Evolutionary conservation across 2,329 filamentous ascomycete species (phyloP).

Genomic region (Phyllachora maydis): DNA sequence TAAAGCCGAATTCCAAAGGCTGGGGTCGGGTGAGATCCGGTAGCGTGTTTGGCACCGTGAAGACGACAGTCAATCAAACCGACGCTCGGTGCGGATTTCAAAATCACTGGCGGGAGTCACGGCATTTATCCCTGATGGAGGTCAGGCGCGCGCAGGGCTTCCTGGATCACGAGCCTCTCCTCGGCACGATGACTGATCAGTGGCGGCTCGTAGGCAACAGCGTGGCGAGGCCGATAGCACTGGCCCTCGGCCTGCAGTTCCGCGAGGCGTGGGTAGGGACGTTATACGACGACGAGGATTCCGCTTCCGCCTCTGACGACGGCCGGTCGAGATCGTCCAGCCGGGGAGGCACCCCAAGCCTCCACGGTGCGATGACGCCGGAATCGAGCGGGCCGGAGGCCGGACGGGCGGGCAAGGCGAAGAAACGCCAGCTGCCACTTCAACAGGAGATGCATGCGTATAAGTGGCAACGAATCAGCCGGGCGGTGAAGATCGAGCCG

Average conservation of each 20-base stretch:
- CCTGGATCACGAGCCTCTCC: conserved; percentile 46
- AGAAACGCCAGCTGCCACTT: too few species aligned
- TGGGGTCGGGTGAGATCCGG: conserved; percentile 32
- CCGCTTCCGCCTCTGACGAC: too few species aligned
- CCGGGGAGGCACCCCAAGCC: too few species aligned
- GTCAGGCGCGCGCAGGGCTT: conserved; percentile 48
- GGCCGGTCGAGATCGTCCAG: too few species aligned
- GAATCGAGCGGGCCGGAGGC: too few species aligned
- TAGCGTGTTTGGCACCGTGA: conserved; percentile 39
- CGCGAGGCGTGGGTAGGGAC: conserved; percentile 32
- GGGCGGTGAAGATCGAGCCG: too few species aligned
- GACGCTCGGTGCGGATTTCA: conserved; percentile 33
- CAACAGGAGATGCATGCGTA: too few species aligned
- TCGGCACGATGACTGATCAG: conserved; percentile 34
- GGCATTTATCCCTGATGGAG: conserved; percentile 45
- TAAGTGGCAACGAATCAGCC: too few species aligned
- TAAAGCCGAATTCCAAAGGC: conserved; percentile 13
- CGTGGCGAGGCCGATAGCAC: conserved; percentile 46
- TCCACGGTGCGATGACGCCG: too few species aligned
- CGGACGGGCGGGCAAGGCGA: too few species aligned
- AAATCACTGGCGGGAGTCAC: conserved; percentile 45
- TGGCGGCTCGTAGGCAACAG: conserved; percentile 57
- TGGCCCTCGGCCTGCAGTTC: conserved; percentile 43
- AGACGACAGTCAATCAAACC: conserved; percentile 25
- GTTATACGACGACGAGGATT: conserved; percentile 10